A percentile compares a stretch with the other conserved stretches of the same genome.
These are phyloP conservation scores for Glebionis coronaria DNA, from an alignment of 129 eudicot genomes.

Conservation along the genomic window DNA sequence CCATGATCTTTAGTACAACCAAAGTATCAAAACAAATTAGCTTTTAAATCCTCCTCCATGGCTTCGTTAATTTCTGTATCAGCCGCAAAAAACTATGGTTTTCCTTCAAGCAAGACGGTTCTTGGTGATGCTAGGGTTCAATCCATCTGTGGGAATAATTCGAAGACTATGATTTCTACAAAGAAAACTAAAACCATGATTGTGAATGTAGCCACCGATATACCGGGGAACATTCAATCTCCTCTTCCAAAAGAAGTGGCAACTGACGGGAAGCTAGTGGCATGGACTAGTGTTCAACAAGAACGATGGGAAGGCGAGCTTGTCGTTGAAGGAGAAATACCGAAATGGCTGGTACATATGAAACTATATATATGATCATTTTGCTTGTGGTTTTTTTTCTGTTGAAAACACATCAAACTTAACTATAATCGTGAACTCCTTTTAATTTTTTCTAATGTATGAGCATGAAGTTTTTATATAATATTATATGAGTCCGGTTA, in stretches of 20 bases:
- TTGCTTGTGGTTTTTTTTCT: background rate
- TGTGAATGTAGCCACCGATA: conserved; percentile 44
- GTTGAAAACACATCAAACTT: too few species aligned
- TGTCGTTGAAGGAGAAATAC: conserved; percentile 80
- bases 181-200: conserved; percentile 22
- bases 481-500: too few species aligned
- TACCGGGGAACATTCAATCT: conserved; percentile 19
- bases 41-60: conserved; percentile 10
- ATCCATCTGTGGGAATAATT: conserved; percentile 1
- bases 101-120: conserved; percentile 11
- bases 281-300: conserved; percentile 87
- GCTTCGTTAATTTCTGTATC: conserved; percentile 43
- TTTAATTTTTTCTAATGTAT: too few species aligned
- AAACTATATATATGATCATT: conserved; percentile 1
- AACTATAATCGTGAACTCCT: too few species aligned
- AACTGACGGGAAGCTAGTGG: conserved; percentile 50
- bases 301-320: conserved; percentile 99
- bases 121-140: conserved; percentile 8
- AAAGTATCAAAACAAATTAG: conserved; percentile 15
- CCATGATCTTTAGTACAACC: conserved; percentile 4
- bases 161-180: background rate
- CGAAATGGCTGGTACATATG: conserved; percentile 79
- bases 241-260: conserved; percentile 24
- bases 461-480: too few species aligned
- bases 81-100: conserved; percentile 13